Evolutionary conservation across 2,329 filamentous ascomycete species (phyloP), one percentile per base, ranked within the genome.

Genomic region (Pseudogymnoascus sp.): DNA sequence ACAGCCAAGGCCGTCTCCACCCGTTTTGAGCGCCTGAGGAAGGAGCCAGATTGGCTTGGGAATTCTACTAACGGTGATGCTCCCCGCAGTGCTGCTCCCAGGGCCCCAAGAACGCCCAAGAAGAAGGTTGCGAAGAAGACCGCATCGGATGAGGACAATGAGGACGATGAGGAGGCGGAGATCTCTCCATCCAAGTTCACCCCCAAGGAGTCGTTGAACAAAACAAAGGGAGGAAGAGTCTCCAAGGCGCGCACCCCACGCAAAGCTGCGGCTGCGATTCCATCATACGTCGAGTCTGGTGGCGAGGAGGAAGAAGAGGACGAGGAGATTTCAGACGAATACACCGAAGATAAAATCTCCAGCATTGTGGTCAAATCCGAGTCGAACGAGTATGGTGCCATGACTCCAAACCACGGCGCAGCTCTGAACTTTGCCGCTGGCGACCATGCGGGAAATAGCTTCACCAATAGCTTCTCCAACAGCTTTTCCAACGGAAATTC

Each of bases 1-100:
- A 69, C 66, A 43, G 70, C 69, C 66, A 72, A 72, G 61, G 71
- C 70, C 60, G 66, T 72, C 3, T 68, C 67, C 16, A 68, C 65
- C 14, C 68, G 70, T 16, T 70, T 72, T 43, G 68, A 71, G 60
- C 68, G 70, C 28, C 38, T 67, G 65, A 66, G 60, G 28, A 70
- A 70, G 60, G 68, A 70, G 24, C 38, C 65, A 1, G n/a, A 63
- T 10, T 70, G 68, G 68, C 50, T 33, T 56, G 50, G 50, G 10
- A 56, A 56, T 12, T 33, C 28, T 33, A 6, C 50, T 56, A 56
- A 56, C 50, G 28, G 50, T 56, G 50, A 33, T 33, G 26, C 16
- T 14, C 28, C 28, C 14, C 50, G 12, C 50, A 62, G 43, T n/a
- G 31, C 60, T 1, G 38, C 11, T 11, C 28, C 26, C 11, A 53